Evolutionary conservation across 352 stramenopile genomes (phyloP).

Genomic region (Phytophthora melonis): DNA sequence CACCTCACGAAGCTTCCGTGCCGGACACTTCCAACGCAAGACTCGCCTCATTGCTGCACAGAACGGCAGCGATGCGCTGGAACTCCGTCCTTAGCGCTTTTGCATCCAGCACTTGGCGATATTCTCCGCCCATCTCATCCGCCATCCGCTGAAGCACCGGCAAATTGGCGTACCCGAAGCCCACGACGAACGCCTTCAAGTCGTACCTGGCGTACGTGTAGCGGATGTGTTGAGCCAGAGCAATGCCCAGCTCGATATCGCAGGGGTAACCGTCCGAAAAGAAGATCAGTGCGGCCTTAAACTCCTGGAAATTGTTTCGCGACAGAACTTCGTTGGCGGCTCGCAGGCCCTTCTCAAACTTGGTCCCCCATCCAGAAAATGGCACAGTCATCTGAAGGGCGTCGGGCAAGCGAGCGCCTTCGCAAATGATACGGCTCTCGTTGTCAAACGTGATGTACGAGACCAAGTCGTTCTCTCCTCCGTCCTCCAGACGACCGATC

Average conservation of each 20-base stretch:
- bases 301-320: slow-evolving; percentile 55
- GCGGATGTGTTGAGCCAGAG: slow-evolving; percentile 56
- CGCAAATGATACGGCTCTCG: slow-evolving; percentile 26
- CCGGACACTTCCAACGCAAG: slow-evolving; percentile 30
- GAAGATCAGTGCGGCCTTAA: slow-evolving; percentile 50
- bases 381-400: slow-evolving; percentile 19
- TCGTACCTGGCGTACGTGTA: slow-evolving; percentile 60
- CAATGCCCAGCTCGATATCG: slow-evolving; percentile 41
- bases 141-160: slow-evolving; percentile 57
- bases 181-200: slow-evolving; percentile 65
- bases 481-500: slow-evolving; percentile 31
- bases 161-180: slow-evolving; percentile 69
- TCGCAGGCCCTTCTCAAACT: slow-evolving; percentile 47
- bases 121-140: slow-evolving; percentile 55
- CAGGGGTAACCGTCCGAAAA: slow-evolving; percentile 57
- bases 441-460: slow-evolving; percentile 47
- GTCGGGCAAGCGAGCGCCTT: slow-evolving; percentile 18
- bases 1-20: neutral
- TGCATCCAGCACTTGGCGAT: slow-evolving; percentile 42
- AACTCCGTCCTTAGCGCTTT: slow-evolving; percentile 44
- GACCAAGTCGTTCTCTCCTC: slow-evolving; percentile 37
- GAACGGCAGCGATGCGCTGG: slow-evolving; percentile 34
- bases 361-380: slow-evolving; percentile 49
- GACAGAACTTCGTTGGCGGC: slow-evolving; percentile 69
- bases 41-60: slow-evolving; percentile 41